Conservation (phyloP, 2,329 filamentous ascomycete species). For the Botrytis tulipae region DNA sequence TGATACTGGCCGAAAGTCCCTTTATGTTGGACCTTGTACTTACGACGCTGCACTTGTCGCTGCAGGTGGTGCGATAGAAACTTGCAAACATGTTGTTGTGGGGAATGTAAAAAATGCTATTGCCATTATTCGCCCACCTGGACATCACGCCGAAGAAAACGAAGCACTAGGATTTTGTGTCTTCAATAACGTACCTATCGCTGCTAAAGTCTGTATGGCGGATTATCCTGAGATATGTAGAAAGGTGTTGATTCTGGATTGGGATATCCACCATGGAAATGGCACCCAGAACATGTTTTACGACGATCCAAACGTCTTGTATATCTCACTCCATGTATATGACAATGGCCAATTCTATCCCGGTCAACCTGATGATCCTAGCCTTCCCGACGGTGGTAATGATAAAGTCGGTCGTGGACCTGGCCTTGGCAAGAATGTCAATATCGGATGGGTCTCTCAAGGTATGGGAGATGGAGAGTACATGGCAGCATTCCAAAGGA, state of each 20-base stretch:
- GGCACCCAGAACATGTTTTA: conserved; percentile 97
- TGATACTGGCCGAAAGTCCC: conserved; percentile 67
- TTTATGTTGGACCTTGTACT: conserved; percentile 81
- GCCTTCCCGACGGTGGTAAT: conserved; percentile 60
- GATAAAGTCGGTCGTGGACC: conserved; percentile 56
- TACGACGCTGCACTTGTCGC: conserved; percentile 80
- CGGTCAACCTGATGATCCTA: conserved; percentile 58
- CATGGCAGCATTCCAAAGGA: conserved; percentile 90
- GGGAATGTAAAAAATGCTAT: conserved; percentile 90
- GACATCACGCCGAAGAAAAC: conserved; percentile 88
- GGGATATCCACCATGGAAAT: conserved; percentile 82
- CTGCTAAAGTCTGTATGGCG: conserved; percentile 80
- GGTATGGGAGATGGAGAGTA: conserved; percentile 97
- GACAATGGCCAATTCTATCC: conserved; percentile 84
- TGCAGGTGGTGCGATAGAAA: conserved; percentile 91
- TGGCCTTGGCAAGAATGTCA: conserved; percentile 62
- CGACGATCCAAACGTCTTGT: conserved; percentile 88
- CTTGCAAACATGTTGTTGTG: conserved; percentile 83
- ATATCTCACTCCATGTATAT: conserved; percentile 92
- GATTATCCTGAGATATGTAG: conserved; percentile 78
- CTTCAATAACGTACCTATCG: conserved; percentile 96
- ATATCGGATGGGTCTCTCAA: conserved; percentile 65
- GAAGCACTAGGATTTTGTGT: conserved; percentile 91
- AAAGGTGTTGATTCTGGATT: conserved; percentile 91
- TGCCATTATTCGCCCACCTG: conserved; percentile 90